Percentiles rank a stretch among this genome's conserved stretches.
Evolutionary conservation across 306 rosid species (phyloP).

Genomic region (Arachis stenosperma): DNA sequence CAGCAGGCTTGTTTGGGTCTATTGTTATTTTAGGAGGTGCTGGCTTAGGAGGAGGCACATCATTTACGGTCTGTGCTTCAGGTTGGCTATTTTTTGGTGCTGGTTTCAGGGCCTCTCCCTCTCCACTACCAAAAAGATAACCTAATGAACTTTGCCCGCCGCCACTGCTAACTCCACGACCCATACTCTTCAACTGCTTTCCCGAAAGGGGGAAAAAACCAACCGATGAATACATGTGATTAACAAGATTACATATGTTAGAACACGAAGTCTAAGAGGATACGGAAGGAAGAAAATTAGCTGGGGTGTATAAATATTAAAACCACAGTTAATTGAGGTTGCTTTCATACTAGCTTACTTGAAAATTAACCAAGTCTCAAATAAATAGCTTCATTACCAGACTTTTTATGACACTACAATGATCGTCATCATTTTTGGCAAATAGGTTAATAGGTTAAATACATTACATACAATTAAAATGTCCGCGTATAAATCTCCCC

Average conservation of each 20-base stretch:
- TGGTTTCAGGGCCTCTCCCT: slow-evolving; percentile 81
- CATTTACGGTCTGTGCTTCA: slow-evolving; percentile 52
- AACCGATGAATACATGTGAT: slow-evolving; percentile 38
- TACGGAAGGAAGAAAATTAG: neutral
- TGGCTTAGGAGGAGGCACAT: slow-evolving; percentile 66
- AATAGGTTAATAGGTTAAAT: neutral
- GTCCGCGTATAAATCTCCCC: neutral
- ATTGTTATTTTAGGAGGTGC: slow-evolving; percentile 49
- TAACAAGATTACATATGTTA: slow-evolving; percentile 26
- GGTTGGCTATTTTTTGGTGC: slow-evolving; percentile 56
- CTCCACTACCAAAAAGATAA: slow-evolving; percentile 96
- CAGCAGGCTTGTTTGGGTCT: slow-evolving; percentile 87
- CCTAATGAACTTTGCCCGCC: slow-evolving; percentile 99
- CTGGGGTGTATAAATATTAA: neutral
- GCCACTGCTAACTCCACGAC: slow-evolving; percentile 98
- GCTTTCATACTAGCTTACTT: neutral
- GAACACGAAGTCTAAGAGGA: slow-evolving; percentile 21
- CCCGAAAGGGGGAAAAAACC: slow-evolving; percentile 29
- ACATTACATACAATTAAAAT: neutral
- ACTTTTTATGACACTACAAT: neutral
- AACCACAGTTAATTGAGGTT: slow-evolving; percentile 5
- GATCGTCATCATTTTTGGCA: slow-evolving; percentile 16
- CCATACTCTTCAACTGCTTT: slow-evolving; percentile 65
- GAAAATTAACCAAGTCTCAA: slow-evolving; percentile 14
- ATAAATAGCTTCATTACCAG: slow-evolving; percentile 23